Conservation (phyloP, 2,329 filamentous ascomycete genomes). For the Tolypocladium pustulatum region DNA sequence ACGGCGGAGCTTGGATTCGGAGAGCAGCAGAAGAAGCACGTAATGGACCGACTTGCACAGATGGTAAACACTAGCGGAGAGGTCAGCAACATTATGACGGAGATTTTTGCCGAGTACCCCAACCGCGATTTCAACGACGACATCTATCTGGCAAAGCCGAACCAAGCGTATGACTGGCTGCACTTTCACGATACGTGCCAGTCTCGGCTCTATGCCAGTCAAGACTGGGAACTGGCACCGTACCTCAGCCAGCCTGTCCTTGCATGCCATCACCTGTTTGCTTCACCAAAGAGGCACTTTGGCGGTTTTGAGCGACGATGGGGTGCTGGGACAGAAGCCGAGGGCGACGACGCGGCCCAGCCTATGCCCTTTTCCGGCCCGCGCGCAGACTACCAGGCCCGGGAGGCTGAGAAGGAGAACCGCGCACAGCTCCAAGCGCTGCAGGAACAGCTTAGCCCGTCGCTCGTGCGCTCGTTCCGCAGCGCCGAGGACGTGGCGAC, state of each 20-base stretch:
- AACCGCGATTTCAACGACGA: slow-evolving; percentile 89
- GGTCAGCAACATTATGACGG: slow-evolving; percentile 65
- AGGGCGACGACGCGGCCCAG: slow-evolving; percentile 36
- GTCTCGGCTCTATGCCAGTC: slow-evolving; percentile 65
- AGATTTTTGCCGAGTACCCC: slow-evolving; percentile 81
- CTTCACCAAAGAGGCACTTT: slow-evolving; percentile 50
- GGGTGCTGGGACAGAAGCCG: slow-evolving; percentile 26
- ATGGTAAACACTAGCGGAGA: slow-evolving; percentile 75
- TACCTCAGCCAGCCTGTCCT: slow-evolving; percentile 82
- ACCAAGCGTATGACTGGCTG: slow-evolving; percentile 85
- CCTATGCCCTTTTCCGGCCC: slow-evolving; percentile 70
- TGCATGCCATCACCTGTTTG: slow-evolving; percentile 86
- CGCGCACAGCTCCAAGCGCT: slow-evolving; percentile 62
- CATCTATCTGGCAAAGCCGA: slow-evolving; percentile 78
- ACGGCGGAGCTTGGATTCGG: slow-evolving; percentile 56
- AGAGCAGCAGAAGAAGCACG: slow-evolving; percentile 61
- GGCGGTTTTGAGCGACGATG: slow-evolving; percentile 32
- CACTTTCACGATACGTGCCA: slow-evolving; percentile 84
- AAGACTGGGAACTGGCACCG: slow-evolving; percentile 85
- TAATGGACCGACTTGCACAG: slow-evolving; percentile 60
- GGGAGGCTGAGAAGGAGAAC: slow-evolving; percentile 73
- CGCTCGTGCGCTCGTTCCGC: slow-evolving; percentile 67
- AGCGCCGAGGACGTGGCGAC: slow-evolving; percentile 66
- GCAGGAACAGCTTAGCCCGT: slow-evolving; percentile 60
- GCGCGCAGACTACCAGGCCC: slow-evolving; percentile 69